A percentile compares a stretch with the other conserved stretches of the same genome.
Evolutionary conservation across 2,329 filamentous ascomycete genomes (phyloP).

Genomic region (Sarocladiaceae sp.): DNA sequence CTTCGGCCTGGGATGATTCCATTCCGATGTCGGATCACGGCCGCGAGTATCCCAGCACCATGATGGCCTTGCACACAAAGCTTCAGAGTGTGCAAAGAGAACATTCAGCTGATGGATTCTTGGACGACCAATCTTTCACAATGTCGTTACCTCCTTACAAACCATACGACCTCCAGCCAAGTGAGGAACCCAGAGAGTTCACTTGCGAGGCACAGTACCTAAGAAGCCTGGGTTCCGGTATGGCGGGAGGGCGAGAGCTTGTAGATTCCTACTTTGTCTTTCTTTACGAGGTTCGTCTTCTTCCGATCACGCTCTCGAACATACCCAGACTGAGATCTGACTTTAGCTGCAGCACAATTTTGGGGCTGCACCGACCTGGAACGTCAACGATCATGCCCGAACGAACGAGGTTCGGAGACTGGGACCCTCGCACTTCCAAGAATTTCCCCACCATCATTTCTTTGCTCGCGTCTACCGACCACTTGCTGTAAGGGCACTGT

Average conservation of each 20-base stretch:
- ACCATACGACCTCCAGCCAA: slow-evolving; percentile 30
- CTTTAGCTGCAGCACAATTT: slow-evolving; percentile 35
- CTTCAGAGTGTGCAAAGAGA: slow-evolving; percentile 24
- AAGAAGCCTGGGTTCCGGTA: slow-evolving; percentile 3
- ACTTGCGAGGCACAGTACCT: slow-evolving; percentile 38
- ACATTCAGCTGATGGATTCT: background rate
- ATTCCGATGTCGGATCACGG: slow-evolving; percentile 33
- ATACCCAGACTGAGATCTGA: background rate
- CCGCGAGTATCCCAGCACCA: slow-evolving; percentile 27
- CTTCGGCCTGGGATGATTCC: slow-evolving; percentile 45
- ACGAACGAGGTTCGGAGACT: slow-evolving; percentile 30
- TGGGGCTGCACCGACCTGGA: slow-evolving; percentile 23
- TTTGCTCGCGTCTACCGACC: slow-evolving; percentile 50
- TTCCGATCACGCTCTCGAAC: background rate
- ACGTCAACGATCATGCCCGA: slow-evolving; percentile 13
- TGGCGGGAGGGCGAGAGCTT: background rate
- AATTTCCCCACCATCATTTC: slow-evolving; percentile 52
- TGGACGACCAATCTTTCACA: slow-evolving; percentile 21
- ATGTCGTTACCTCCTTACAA: slow-evolving; percentile 34
- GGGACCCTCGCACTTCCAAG: slow-evolving; percentile 40
- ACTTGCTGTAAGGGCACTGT: slow-evolving; percentile 36
- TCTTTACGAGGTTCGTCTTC: slow-evolving; percentile 43
- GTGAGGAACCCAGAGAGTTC: slow-evolving; percentile 28
- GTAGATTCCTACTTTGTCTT: slow-evolving; percentile 40
- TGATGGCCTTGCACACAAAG: slow-evolving; percentile 39